Evolutionary conservation across 2,329 filamentous ascomycete genomes (phyloP).

Genomic region (Cephalotrichum gorgonifer): DNA sequence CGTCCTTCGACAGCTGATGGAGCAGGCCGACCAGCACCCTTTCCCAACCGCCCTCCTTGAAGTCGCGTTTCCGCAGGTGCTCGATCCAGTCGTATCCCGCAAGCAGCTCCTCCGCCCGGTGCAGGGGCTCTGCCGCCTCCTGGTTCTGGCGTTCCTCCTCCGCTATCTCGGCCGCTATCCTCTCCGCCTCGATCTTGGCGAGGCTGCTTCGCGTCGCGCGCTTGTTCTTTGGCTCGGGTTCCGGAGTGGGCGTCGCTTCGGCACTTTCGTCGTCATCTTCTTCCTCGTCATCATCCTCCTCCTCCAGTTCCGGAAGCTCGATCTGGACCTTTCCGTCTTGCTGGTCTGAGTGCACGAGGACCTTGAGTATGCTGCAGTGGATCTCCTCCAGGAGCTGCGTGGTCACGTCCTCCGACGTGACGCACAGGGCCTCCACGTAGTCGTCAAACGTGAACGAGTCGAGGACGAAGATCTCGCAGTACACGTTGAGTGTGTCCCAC

Average conservation of each 20-base stretch:
- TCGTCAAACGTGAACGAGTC: constrained; percentile 98
- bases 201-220: constrained; percentile 80
- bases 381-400: constrained; percentile 85
- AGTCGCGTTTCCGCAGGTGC: constrained; percentile 71
- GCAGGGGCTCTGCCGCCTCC: constrained; percentile 34
- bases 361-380: constrained; percentile 83
- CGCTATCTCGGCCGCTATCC: constrained; percentile 49
- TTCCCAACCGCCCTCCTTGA: constrained; percentile 84
- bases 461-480: constrained; percentile 84
- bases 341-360: constrained; percentile 65
- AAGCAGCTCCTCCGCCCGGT: constrained; percentile 69
- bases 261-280: constrained; percentile 47
- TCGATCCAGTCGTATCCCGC: constrained; percentile 74
- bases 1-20: constrained; percentile 71
- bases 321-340: constrained; percentile 74
- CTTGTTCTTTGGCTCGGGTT: constrained; percentile 57
- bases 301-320: constrained; percentile 63
- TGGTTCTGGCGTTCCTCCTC: constrained; percentile 38
- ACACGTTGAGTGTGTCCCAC: constrained; percentile 98
- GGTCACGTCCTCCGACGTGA: constrained; percentile 60
- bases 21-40: constrained; percentile 79
- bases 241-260: constrained; percentile 51
- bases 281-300: constrained; percentile 58
- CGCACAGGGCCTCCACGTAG: constrained; percentile 77
- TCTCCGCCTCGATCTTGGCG: constrained; percentile 68